Evolutionary conservation across 352 stramenopile species (phyloP).

Genomic region (Elongisporangium anandrum): DNA sequence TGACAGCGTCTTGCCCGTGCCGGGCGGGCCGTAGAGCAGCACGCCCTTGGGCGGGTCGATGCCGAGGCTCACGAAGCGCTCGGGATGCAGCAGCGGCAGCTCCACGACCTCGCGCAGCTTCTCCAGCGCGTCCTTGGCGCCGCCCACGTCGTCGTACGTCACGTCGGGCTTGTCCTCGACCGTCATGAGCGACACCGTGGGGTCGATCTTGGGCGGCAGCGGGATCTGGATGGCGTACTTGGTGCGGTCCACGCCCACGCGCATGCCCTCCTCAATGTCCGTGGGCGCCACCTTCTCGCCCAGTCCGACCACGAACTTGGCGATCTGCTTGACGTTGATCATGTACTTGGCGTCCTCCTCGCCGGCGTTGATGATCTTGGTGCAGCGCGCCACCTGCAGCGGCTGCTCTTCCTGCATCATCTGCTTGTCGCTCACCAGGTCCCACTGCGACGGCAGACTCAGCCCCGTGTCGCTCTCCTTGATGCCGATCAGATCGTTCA

Average conservation of each 20-base stretch:
- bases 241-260: conserved; percentile 96
- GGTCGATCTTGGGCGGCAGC: conserved; percentile 98
- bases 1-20: conserved; percentile 97
- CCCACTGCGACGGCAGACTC: conserved; percentile 97
- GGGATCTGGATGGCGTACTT: conserved; percentile 98
- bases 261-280: conserved; percentile 99
- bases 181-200: conserved; percentile 94
- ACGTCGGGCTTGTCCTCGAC: conserved; percentile 99
- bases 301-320: conserved; percentile 99
- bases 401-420: conserved; percentile 99
- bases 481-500: conserved; percentile 93
- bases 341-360: conserved; percentile 99
- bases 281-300: conserved; percentile 98
- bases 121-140: conserved; percentile 97
- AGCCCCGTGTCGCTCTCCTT: conserved; percentile 99
- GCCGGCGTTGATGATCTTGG: conserved; percentile 93
- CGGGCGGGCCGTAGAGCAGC: conserved; percentile 96
- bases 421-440: conserved; percentile 99
- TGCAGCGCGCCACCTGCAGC: conserved; percentile 95
- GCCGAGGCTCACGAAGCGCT: conserved; percentile 98
- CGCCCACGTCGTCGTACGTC: conserved; percentile 99
- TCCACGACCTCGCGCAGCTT: conserved; percentile 99
- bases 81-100: conserved; percentile 96
- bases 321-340: conserved; percentile 99
- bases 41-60: conserved; percentile 99